Conservation (phyloP, 495 filamentous ascomycete genomes). For the Annulohypoxylon moriforme region DNA sequence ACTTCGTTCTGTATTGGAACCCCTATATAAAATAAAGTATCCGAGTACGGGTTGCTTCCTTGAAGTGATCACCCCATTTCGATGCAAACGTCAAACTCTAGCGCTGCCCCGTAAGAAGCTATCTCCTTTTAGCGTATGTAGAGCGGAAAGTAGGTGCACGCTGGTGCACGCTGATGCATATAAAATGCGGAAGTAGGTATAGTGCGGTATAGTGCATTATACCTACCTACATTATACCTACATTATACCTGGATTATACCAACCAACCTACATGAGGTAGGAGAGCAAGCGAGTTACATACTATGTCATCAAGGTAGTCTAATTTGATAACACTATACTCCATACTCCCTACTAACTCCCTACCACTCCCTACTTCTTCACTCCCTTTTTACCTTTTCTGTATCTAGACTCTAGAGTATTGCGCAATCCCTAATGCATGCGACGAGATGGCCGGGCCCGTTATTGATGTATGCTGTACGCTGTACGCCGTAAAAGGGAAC, state of each 20-base stretch:
- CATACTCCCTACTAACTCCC: not conserved
- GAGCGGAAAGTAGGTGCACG: not conserved
- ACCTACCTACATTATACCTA: not conserved
- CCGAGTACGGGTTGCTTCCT: not conserved
- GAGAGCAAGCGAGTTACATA: slow-evolving; percentile 2
- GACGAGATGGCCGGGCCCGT: not conserved
- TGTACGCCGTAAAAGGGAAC: not conserved
- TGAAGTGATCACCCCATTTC: slow-evolving; percentile 8
- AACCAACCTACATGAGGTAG: not conserved
- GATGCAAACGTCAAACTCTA: slow-evolving; percentile 14
- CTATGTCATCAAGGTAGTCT: slow-evolving; percentile 1
- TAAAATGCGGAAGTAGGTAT: slow-evolving; percentile 3
- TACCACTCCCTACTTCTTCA: not conserved
- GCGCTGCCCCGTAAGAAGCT: slow-evolving; percentile 5
- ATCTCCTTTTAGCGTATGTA: slow-evolving; percentile 10
- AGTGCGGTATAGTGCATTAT: not conserved
- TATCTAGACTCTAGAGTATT: slow-evolving; percentile 7
- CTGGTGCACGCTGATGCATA: not conserved
- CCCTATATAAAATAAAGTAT: not conserved
- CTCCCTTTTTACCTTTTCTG: not conserved
- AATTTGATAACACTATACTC: slow-evolving; percentile 4
- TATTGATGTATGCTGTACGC: not conserved
- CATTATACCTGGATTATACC: not conserved
- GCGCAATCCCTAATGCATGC: slow-evolving; percentile 16
- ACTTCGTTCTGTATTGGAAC: not conserved